Percentiles rank a stretch among this genome's conserved stretches.
Conservation (phyloP, 2,329 filamentous ascomycete genomes). For the Neofusicoccum sp. region DNA sequence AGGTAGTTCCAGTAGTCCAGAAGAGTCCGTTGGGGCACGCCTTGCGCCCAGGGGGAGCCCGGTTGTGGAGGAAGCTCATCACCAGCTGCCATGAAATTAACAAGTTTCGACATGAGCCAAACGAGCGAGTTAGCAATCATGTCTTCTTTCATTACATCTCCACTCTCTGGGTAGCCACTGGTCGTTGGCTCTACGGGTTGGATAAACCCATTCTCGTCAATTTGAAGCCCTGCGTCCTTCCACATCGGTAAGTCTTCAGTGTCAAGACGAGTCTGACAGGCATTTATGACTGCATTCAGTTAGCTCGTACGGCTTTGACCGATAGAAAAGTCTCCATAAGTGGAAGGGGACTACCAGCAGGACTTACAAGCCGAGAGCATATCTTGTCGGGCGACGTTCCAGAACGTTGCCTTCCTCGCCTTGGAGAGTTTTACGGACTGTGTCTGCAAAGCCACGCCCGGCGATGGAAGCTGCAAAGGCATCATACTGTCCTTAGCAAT, state of each 20-base stretch:
- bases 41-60: conserved; percentile 43
- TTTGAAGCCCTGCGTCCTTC: conserved; percentile 64
- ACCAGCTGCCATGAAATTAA: conserved; percentile 64
- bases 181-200: conserved; percentile 47
- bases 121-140: conserved; percentile 65
- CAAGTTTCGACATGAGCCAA: conserved; percentile 67
- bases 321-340: neutral
- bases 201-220: conserved; percentile 58
- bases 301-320: too few species aligned
- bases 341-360: neutral
- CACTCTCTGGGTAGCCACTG: conserved; percentile 45
- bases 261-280: conserved; percentile 62
- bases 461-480: conserved; percentile 47
- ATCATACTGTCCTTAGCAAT: conserved; percentile 55
- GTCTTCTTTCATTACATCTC: conserved; percentile 62
- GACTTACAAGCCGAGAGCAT: conserved; percentile 64
- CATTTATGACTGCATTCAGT: conserved; percentile 55
- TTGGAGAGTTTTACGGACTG: conserved; percentile 46
- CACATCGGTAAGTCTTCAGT: conserved; percentile 65
- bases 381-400: conserved; percentile 69
- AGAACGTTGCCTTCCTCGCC: conserved; percentile 63
- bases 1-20: conserved; percentile 58
- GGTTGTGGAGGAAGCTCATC: conserved; percentile 50
- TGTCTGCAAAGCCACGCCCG: conserved; percentile 32
- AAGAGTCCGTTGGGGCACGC: conserved; percentile 52